Base-by-base conservation (phyloP, 805 yeast genomes). In the Candida piceae region DNA sequence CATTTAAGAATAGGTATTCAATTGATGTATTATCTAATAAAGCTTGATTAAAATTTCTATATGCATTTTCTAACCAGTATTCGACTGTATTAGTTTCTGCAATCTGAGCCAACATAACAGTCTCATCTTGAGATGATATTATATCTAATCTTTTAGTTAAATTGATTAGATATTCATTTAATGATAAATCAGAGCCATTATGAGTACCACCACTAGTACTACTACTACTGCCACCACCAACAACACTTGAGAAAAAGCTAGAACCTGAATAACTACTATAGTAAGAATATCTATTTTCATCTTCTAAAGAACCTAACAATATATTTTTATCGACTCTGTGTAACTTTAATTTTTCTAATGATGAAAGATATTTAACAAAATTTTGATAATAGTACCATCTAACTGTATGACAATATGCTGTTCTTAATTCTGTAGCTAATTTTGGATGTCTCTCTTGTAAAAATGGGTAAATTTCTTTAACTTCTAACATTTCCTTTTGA, bases 381-480 rank as follows among this genome's bases (percentile, higher is more conserved):
- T 84, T 75, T 39, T 82, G 73, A 40, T 72, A 69, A 57, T 93
- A 93, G 63, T 90, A 93, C 98, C 98, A 93, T 50, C 75, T 69
- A 85, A 93, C 89, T 3, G 97, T 90, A 51, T 78, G 79, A 15
- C 80, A 64, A 57, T 93, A 93, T 0, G 97, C 97, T 49, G 74
- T 73, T 37, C 78, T 71, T 27, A 93, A 68, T 52, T 86, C 93
- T 12, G 64, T 55, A 0, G 95, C 90, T 37, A 93, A 62, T 6
- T 76, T 69, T 7, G 72, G 68, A 39, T 83, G 74, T 34, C 76
- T 73, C 4, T 60, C 50, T 4, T 65, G 57, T 26, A 90, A 56
- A 41, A 84, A 87, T 3, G 62, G 62, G 47, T 63, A 84, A 1
- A 77, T 67, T 34, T 80, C 85, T 42, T 72, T 74, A n/a, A 79